Base-by-base conservation (phyloP, 129 eudicot species). In the Artemisia argyi region DNA sequence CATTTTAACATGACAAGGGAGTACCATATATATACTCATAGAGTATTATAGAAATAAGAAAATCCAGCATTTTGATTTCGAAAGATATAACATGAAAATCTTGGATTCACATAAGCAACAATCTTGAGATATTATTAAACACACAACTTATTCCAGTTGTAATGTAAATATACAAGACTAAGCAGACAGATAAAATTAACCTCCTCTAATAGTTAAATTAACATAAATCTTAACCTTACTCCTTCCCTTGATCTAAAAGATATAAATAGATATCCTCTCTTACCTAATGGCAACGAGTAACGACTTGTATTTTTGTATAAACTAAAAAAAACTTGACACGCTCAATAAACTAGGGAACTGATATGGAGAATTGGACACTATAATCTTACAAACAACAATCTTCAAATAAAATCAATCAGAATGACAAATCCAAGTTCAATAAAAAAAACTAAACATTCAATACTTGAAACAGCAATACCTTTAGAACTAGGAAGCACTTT, bases 401-500 rank as follows among this genome's bases (percentile, higher is more conserved):
- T 75, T 65, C 46, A 39, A 39, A 6, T 39, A 39, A 39, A 39
- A 12, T 7, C 68, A 70, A 58, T 24, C 46, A 54, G 46, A n/a
- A 42, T 22, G 47, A 65, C 30, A 49, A 15, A 65, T 57, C 48
- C 7, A 11, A 68, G 30, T 60, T 14, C 61, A 68, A n/a, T 67
- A 28, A 48, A 42, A 22, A 22, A 22, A 46, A 16, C 49, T 22
- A 13, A 54, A 12, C 26, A 66, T 44, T 19, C 32, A 53, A 61
- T 3, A 11, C 32, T 19, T 51, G 15, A 68, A 52, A 58, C 9
- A 62, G 18, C 42, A 20, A 68, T 94, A 94, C 99, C 99, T 86
- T 94, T 94, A 50, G 91, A 46, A 65, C 91, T 73, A 51, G 99
- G 99, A 67, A 86, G 91, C 82, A 83, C 92, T 83, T 90, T 88